A percentile compares a stretch with the other conserved stretches of the same genome.
phyloP scores from a whole-genome alignment of 495 filamentous ascomycete genomes.

The Massariosphaeria phaeospora region DNA sequence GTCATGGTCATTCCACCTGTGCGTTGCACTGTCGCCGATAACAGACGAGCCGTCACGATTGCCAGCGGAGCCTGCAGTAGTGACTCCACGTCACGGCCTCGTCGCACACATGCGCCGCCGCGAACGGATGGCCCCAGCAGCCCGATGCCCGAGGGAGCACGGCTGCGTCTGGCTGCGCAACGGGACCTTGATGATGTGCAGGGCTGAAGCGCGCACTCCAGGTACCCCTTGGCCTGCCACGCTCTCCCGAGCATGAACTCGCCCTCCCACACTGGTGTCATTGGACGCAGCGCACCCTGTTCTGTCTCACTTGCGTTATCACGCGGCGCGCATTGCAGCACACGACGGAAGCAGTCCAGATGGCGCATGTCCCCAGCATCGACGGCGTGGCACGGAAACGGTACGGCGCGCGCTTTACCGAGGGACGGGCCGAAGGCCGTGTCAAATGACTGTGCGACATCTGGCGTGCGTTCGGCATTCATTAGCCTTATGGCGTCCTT shows the following conservation, averaged over 20 bases:
- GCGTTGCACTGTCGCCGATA: not conserved
- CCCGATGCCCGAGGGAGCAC: too few relatives aligned
- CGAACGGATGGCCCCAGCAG: too few relatives aligned
- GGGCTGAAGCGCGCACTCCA: not conserved
- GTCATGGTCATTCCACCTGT: not conserved
- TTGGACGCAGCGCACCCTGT: too few relatives aligned
- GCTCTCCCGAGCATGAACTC: too few relatives aligned
- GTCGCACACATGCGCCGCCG: too few relatives aligned
- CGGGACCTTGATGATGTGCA: too few relatives aligned
- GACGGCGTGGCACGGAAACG: slow-evolving; percentile 3
- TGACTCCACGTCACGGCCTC: too few relatives aligned
- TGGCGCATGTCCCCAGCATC: not conserved
- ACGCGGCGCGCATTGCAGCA: not conserved
- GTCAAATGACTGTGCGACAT: not conserved
- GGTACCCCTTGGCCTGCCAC: not conserved
- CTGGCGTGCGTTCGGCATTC: not conserved
- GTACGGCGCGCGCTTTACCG: slow-evolving; percentile 3
- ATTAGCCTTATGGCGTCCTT: not conserved
- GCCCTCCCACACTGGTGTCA: too few relatives aligned
- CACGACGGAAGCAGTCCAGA: slow-evolving; percentile 1
- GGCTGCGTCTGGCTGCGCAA: too few relatives aligned
- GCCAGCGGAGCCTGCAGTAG: too few relatives aligned
- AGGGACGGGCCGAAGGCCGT: not conserved
- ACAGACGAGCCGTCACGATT: not conserved
- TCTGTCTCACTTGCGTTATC: too few relatives aligned